Evolutionary conservation across 257 asterid genomes (phyloP).

Genomic region (Solanum commersonii): DNA sequence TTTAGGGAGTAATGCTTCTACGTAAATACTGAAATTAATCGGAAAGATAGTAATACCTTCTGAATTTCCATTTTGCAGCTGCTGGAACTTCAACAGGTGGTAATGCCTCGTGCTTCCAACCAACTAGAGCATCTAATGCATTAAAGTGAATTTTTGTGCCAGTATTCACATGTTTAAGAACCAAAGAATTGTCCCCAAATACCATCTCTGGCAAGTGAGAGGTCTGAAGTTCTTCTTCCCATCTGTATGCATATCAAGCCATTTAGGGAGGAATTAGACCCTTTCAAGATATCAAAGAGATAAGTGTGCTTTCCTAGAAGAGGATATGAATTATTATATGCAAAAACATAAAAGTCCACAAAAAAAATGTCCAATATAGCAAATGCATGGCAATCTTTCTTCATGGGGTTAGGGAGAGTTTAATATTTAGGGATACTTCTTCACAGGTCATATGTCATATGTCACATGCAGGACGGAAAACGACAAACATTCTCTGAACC

Average conservation of each 20-base stretch:
- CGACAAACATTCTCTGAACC: not conserved
- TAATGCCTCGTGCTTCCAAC: constrained; percentile 83
- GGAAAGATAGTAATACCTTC: constrained; percentile 35
- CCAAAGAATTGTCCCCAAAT: constrained; percentile 79
- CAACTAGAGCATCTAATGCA: constrained; percentile 87
- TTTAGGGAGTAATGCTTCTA: not conserved
- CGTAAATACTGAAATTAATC: not conserved
- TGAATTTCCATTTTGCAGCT: constrained; percentile 88
- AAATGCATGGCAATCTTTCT: not conserved
- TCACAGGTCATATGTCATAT: not conserved
- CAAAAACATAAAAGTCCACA: not conserved
- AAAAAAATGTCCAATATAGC: not conserved
- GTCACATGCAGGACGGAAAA: not conserved
- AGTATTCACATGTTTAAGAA: constrained; percentile 60
- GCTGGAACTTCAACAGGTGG: constrained; percentile 99
- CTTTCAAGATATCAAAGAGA: not conserved
- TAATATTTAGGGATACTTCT: not conserved
- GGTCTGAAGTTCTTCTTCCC: constrained; percentile 90
- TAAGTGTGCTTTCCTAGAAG: not conserved
- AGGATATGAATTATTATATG: not conserved
- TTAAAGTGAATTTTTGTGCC: constrained; percentile 60
- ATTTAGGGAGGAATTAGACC: not conserved
- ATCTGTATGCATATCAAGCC: constrained; percentile 34
- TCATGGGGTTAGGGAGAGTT: not conserved
- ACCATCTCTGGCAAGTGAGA: constrained; percentile 95